Conservation (phyloP, 2,329 filamentous ascomycete genomes). For the Helotiales sp. region DNA sequence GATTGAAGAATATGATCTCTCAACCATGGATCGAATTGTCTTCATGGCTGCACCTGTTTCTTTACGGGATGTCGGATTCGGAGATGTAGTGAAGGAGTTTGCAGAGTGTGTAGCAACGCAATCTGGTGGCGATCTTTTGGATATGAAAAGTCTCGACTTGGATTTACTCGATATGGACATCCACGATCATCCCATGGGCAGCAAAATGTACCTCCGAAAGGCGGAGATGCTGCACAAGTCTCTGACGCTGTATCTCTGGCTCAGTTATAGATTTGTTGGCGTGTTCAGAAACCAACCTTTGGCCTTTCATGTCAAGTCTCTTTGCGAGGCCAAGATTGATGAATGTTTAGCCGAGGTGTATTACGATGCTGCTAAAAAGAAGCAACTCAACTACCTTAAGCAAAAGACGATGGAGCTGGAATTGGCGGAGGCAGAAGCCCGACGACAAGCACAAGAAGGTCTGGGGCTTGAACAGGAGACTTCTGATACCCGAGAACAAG, state of each 20-base stretch:
- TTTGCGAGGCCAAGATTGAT: conserved; percentile 74
- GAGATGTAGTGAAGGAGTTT: conserved; percentile 58
- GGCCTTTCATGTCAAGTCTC: conserved; percentile 74
- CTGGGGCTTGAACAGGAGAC: background rate
- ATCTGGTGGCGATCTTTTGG: conserved; percentile 72
- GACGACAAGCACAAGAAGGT: background rate
- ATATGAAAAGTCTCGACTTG: conserved; percentile 69
- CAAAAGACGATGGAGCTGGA: background rate
- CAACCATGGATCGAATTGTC: conserved; percentile 71
- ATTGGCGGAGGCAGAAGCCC: background rate
- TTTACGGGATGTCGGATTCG: conserved; percentile 50
- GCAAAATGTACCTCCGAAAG: conserved; percentile 52
- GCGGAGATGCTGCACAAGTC: conserved; percentile 80
- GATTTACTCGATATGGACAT: conserved; percentile 66
- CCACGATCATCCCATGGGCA: conserved; percentile 39
- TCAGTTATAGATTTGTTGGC: conserved; percentile 84
- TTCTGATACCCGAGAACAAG: background rate
- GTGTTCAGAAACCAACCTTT: conserved; percentile 75
- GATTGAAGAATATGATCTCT: conserved; percentile 71
- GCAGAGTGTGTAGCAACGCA: conserved; percentile 70
- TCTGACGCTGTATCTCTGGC: conserved; percentile 86
- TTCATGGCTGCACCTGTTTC: conserved; percentile 71
- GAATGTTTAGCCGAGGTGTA: conserved; percentile 20
- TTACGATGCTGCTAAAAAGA: conserved; percentile 11
- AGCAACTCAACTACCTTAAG: conserved; percentile 1